Conservation (phyloP, 352 stramenopile species). For the Pythium aquatile region DNA sequence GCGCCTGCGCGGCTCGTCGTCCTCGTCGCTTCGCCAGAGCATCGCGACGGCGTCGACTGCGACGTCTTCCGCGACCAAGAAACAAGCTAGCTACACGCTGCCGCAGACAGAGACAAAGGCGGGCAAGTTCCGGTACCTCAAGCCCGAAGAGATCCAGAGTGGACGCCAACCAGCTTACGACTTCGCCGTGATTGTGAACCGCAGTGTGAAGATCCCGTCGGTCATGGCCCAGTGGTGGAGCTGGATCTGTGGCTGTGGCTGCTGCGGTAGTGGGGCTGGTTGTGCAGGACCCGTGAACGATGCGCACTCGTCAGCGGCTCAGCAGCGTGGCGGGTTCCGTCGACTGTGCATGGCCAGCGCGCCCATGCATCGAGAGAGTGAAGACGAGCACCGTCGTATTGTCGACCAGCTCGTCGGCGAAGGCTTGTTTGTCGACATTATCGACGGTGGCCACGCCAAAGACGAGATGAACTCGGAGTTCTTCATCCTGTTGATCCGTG, state of each 20-base stretch:
- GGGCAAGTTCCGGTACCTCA: conserved; percentile 78
- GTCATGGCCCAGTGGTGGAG: conserved; percentile 28
- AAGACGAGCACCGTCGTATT: conserved; percentile 80
- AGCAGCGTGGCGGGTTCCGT: conserved; percentile 43
- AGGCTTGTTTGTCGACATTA: conserved; percentile 78
- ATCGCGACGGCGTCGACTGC: conserved; percentile 1
- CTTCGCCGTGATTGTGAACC: conserved; percentile 80
- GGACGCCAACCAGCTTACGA: conserved; percentile 64
- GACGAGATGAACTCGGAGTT: conserved; percentile 81
- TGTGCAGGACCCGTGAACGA: conserved; percentile 16
- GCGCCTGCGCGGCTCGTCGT: background rate
- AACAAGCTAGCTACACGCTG: conserved; percentile 31
- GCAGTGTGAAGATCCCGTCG: conserved; percentile 48
- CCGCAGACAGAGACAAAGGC: conserved; percentile 21
- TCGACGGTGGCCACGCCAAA: conserved; percentile 78
- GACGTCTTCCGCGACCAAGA: background rate
- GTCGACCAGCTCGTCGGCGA: conserved; percentile 73
- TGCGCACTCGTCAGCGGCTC: conserved; percentile 1
- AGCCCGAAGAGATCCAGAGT: conserved; percentile 72
- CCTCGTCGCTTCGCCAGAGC: conserved; percentile 5
- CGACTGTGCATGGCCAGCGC: conserved; percentile 61
- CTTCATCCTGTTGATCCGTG: conserved; percentile 71
- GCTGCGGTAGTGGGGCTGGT: conserved; percentile 13
- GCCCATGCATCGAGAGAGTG: conserved; percentile 51
- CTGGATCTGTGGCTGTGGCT: conserved; percentile 43